Percentiles rank a stretch among this genome's conserved stretches.
phyloP scores from a whole-genome alignment of 2,329 filamentous ascomycete genomes.

The Emydomyces testavorans region DNA sequence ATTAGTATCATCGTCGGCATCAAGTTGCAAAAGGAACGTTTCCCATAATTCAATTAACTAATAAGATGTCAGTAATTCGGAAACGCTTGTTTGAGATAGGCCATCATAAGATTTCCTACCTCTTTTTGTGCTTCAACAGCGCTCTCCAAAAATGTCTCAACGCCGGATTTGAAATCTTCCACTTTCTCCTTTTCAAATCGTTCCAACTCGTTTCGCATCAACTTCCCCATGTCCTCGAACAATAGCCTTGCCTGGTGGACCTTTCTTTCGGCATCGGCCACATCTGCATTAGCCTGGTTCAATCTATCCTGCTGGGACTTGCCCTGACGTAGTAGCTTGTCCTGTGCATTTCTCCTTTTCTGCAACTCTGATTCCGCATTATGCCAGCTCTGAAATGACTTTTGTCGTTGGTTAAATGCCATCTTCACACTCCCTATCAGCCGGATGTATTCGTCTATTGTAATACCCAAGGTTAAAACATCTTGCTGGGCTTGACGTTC shows the following conservation, averaged over 20 bases:
- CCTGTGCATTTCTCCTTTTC: constrained; percentile 79
- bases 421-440: constrained; percentile 91
- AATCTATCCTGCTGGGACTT: constrained; percentile 92
- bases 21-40: constrained; percentile 90
- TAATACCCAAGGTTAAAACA: constrained; percentile 88
- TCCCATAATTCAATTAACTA: constrained; percentile 86
- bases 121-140: constrained; percentile 98
- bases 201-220: constrained; percentile 85
- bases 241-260: constrained; percentile 79
- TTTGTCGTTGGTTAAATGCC: constrained; percentile 83
- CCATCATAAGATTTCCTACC: constrained; percentile 43
- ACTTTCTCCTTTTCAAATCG: constrained; percentile 95
- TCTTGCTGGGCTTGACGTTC: constrained; percentile 96
- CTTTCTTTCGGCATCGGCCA: constrained; percentile 86
- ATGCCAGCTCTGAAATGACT: constrained; percentile 92
- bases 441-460: constrained; percentile 95
- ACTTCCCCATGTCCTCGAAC: constrained; percentile 92
- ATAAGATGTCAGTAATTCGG: neutral
- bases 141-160: constrained; percentile 94
- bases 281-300: constrained; percentile 83
- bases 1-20: constrained; percentile 73
- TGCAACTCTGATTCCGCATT: constrained; percentile 76
- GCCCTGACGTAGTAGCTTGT: constrained; percentile 89
- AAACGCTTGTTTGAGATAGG: neutral
- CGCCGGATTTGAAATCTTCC: constrained; percentile 95